These are phyloP conservation scores for Cucumis melo DNA, from an alignment of 306 rosid species.

Conservation along the genomic window DNA sequence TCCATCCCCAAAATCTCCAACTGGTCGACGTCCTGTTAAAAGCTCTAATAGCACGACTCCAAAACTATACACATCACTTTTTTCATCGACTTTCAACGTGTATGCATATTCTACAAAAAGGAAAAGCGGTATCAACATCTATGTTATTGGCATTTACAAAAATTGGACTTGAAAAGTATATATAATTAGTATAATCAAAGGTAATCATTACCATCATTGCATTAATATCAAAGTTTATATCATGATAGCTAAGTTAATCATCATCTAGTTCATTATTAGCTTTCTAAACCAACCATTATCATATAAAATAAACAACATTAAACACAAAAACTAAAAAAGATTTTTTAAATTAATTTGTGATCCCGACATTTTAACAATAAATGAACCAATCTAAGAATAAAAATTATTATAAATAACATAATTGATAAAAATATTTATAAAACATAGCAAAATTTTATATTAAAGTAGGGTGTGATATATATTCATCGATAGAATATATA, in stretches of 20 bases:
- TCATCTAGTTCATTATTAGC: background rate
- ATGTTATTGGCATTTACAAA: background rate
- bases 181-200: too few species aligned
- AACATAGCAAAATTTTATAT: too few species aligned
- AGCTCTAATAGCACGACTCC: conserved; percentile 68
- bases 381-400: too few species aligned
- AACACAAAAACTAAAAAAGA: too few species aligned
- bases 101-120: conserved; percentile 63
- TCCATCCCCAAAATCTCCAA: conserved; percentile 58
- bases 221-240: background rate
- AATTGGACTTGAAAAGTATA: too few species aligned
- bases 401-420: too few species aligned
- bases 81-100: conserved; percentile 66
- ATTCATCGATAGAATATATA: too few species aligned
- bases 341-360: too few species aligned
- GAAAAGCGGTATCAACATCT: background rate
- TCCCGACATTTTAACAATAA: too few species aligned
- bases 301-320: background rate
- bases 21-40: conserved; percentile 54
- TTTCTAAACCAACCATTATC: background rate
- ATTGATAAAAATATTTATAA: too few species aligned
- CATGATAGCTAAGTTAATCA: background rate
- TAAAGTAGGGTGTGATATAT: too few species aligned
- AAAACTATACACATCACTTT: conserved; percentile 74
- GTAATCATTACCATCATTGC: background rate